Base-by-base conservation (phyloP, 352 stramenopile species). In the Phytophthora rubi region DNA sequence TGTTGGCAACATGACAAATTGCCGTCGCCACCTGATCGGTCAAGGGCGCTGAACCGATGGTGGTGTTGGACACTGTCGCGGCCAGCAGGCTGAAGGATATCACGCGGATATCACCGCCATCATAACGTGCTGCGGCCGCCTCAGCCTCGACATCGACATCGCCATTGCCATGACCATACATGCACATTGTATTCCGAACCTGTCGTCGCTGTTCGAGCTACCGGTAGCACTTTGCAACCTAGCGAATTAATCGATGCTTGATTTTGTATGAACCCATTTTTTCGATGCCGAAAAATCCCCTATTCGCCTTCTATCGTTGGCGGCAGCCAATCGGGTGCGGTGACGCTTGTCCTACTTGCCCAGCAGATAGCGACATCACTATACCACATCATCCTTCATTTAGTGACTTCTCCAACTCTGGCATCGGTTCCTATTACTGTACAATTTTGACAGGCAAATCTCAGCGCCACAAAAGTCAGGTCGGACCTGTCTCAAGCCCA, bases 181-280 rank as follows among this genome's bases (percentile, higher is more conserved):
- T 21, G 18, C 18, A 21, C 18, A 21, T 21, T 21, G 18, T 21
- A 21, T 21, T 21, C 28, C 26, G 56, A 54, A 7, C 18, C 39
- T 21, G 10, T 9, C 57, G 32, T 44, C 35, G 35, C 35, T 44
- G 35, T 44, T 12, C 35, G 35, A 44, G 35, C 35, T 12, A 21
- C 18, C 18, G 18, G 18, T 21, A 44, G 12, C 35, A 37, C 33
- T 37, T 37, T 13, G 8, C 33, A 37, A 37, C 33, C 33, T 37
- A 37, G 32, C 32, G 32, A 37, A 42, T 42, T 15, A 53, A 53
- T 51, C 35, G 8, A 58, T 33, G 45, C 59, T 67, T 62, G 52
- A 68, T 68, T 62, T 54, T 54, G 49, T 37, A 59, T 37, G 47
- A 18, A 59, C 26, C 49, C 32, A 60, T 45, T 47, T 53, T 67